Evolutionary conservation across 768 basidiomycete species (phyloP).

Genomic region (Rhizopogon sp.): DNA sequence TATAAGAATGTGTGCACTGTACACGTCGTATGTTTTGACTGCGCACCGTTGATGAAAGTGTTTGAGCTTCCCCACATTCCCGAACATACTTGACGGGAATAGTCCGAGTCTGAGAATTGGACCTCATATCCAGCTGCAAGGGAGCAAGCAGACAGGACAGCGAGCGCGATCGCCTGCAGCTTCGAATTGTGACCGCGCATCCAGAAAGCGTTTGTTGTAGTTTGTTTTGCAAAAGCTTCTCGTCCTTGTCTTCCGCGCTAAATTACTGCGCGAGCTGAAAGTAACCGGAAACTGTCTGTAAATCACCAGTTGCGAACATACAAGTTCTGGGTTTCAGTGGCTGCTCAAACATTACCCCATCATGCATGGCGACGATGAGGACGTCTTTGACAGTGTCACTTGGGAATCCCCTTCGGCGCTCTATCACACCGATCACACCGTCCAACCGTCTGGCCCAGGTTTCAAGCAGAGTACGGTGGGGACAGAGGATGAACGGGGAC

Average conservation of each 20-base stretch:
- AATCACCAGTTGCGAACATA: background rate
- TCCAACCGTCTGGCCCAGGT: constrained; percentile 55
- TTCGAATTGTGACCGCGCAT: constrained; percentile 19
- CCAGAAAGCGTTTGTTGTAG: constrained; percentile 22
- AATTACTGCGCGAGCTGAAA: background rate
- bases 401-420: constrained; percentile 76
- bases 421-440: constrained; percentile 40
- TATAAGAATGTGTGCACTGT: constrained; percentile 2
- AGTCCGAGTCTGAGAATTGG: constrained; percentile 70
- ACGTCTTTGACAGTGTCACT: constrained; percentile 87
- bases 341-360: background rate
- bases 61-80: constrained; percentile 86
- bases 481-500: constrained; percentile 55
- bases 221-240: constrained; percentile 16
- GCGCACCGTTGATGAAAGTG: constrained; percentile 79
- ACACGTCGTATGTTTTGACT: background rate
- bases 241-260: constrained; percentile 3
- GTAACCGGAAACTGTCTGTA: background rate
- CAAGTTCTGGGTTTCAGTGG: background rate
- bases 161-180: constrained; percentile 12
- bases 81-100: constrained; percentile 86
- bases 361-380: constrained; percentile 85
- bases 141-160: constrained; percentile 26
- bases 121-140: constrained; percentile 52
- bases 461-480: constrained; percentile 79